Evolutionary conservation across 73 alveolate species (phyloP), one percentile per base, ranked within the genome.

Genomic region (Symbiodinium pilosum): DNA sequence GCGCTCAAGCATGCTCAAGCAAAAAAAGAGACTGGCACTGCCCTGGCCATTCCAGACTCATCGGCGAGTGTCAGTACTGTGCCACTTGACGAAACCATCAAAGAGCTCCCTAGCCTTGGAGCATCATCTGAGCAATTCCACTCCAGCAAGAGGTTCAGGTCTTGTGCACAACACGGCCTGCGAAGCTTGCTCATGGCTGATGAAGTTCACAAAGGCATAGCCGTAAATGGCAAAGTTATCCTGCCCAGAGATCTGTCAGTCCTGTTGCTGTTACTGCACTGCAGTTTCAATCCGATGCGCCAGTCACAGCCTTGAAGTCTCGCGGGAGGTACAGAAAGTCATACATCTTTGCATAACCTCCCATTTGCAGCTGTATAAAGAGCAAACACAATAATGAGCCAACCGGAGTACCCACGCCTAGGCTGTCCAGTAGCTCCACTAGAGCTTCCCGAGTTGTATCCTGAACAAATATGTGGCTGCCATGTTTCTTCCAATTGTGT

Each of bases 251-350:
- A n/a, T n/a, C n/a, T n/a, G n/a, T n/a, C 14, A 9, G 26, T 40
- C 87, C 32, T 21, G 14, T 75, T 30, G 12, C 39, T 9, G 5
- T 28, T 5, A 18, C 5, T 18, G 24, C 24, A 8, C 5, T 5
- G 83, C n/a, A 32, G 24, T 6, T 38, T 28, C 24, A n/a, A n/a
- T n/a, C n/a, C 5, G 4, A 77, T 8, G 2, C 87, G 9, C 56
- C 32, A 36, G 28, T 40, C 87, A 24, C 51, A 39, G 32, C 95
- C 95, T 88, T 88, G 95, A 88, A 88, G 86, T 88, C 95, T 18
- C 95, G 95, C 21, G 95, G 95, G 73, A 88, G 43, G 71, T 88
- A 88, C 69, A 88, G 95, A 41, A 88, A 88, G 40, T 88, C 95
- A 59, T 88, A 88, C 95, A 88, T 88, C 95, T 43, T 88, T 28